Evolutionary conservation across 1,284 basidiomycete species (phyloP), one percentile per base, ranked within the genome.

Genomic region (Sporisorium graminicola): DNA sequence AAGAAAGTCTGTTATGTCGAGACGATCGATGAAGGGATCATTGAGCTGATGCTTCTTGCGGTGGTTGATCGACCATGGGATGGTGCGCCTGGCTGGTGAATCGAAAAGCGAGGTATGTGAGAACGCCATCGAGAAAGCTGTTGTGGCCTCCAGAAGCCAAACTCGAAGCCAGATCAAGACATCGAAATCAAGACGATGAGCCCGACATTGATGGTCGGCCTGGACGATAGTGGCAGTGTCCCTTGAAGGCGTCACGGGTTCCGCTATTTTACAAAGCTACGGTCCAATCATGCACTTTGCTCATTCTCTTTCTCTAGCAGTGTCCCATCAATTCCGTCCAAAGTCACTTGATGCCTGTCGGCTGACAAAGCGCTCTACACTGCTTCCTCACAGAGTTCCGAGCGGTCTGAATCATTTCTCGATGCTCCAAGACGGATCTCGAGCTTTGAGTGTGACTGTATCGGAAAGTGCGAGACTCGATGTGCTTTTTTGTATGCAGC

Each of bases 1-100:
- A 14, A 78, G 65, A 2, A 56, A 31, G 26, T 75, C 72, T 35
- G 62, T 72, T 16, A 54, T 33, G 47, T 78, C 76, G 52, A 78
- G 67, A 29, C 71, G 61, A 2, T 61, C 37, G 10, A 77, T 57
- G 33, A 66, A 49, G 14, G 57, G 56, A 24, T 74, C 66, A 27
- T 65, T 58, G 16, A 73, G 63, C 52, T 73, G 65, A 22, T 49
- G 58, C 52, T 50, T 57, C 3, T 40, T 37, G 31, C 61, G 65
- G 46, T 63, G 53, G 27, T n/a, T 26, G 31, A 58, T 29, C 22
- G 69, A 58, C 50, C 37, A 58, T 0, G 69, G 58, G 31, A 59
- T 51, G 55, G 49, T 63, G 42, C 55, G 58, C 22, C 59, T 24
- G n/a, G 61, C 42, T 27, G 20, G 22, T 6, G 61, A 31, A 16